Percentiles rank a stretch among this genome's conserved stretches.
These are phyloP conservation scores for Torrubiellomyces zombiae DNA, from an alignment of 2,329 filamentous ascomycete genomes.

Conservation along the genomic window DNA sequence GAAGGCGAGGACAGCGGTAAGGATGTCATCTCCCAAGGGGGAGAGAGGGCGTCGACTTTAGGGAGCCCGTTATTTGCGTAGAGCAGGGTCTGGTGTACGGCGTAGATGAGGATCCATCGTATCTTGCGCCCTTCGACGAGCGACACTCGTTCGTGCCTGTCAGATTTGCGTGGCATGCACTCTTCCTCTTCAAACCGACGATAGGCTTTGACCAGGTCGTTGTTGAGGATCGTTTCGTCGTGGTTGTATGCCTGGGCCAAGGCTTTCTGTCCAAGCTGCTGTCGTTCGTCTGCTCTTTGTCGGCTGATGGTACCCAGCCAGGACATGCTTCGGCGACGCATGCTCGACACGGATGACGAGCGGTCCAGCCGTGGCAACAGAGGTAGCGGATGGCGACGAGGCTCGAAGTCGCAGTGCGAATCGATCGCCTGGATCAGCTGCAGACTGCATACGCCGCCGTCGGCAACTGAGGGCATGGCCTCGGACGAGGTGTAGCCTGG, in stretches of 20 bases:
- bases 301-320: conserved; percentile 26
- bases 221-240: conserved; percentile 21
- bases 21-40: conserved; percentile 24
- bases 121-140: conserved; percentile 57
- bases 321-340: conserved; percentile 17
- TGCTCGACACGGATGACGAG: no score
- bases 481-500: conserved; percentile 30
- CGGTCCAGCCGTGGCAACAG: conserved; percentile 36
- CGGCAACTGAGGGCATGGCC: conserved; percentile 34
- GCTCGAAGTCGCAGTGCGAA: conserved; percentile 34
- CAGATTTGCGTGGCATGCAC: conserved; percentile 31
- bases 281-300: conserved; percentile 28
- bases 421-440: conserved; percentile 56
- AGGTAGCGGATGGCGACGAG: conserved; percentile 50
- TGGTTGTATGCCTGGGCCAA: conserved; percentile 33
- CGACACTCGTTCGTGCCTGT: conserved; percentile 35
- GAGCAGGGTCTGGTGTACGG: conserved; percentile 53
- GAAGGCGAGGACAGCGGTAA: conserved; percentile 4
- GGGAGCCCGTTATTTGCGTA: conserved; percentile 43
- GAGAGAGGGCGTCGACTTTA: conserved; percentile 35
- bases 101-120: conserved; percentile 63
- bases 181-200: conserved; percentile 50
- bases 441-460: conserved; percentile 52
- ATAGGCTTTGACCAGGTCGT: conserved; percentile 50
- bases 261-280: conserved; percentile 35